Conservation (phyloP, 805 yeast genomes). For the Zygosaccharomyces lentus region DNA sequence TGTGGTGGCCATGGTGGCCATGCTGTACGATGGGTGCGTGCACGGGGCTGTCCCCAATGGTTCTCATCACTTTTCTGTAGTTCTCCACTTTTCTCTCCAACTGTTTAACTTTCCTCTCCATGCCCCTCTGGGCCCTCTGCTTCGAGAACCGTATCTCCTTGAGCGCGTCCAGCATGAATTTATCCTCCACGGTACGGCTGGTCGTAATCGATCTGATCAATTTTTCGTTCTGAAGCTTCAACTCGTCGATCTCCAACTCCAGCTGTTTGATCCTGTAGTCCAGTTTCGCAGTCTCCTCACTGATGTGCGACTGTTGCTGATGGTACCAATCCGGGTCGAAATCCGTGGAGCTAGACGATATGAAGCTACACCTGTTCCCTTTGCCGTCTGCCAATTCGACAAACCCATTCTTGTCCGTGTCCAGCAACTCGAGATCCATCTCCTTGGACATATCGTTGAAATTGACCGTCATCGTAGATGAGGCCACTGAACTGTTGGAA, state of each 20-base stretch:
- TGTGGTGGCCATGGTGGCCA: neutral
- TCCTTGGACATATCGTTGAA: slow-evolving; percentile 17
- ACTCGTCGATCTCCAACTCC: slow-evolving; percentile 33
- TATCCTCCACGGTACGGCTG: slow-evolving; percentile 27
- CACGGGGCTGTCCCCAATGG: slow-evolving; percentile 14
- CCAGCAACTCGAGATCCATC: slow-evolving; percentile 19
- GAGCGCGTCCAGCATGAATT: slow-evolving; percentile 21
- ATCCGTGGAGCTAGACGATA: slow-evolving; percentile 32
- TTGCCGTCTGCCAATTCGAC: slow-evolving; percentile 15
- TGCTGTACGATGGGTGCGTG: neutral
- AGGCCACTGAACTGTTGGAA: slow-evolving; percentile 10
- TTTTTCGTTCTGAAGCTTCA: slow-evolving; percentile 34
- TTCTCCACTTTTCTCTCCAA: slow-evolving; percentile 31
- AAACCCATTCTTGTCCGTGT: slow-evolving; percentile 23
- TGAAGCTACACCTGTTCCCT: slow-evolving; percentile 31
- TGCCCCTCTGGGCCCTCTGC: slow-evolving; percentile 14
- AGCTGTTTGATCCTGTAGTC: slow-evolving; percentile 33
- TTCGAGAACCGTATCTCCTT: slow-evolving; percentile 11
- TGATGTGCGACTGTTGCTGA: slow-evolving; percentile 11
- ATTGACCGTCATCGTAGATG: slow-evolving; percentile 14
- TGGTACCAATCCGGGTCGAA: slow-evolving; percentile 23
- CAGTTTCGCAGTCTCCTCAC: slow-evolving; percentile 19
- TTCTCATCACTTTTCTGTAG: slow-evolving; percentile 26
- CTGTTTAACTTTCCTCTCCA: slow-evolving; percentile 28
- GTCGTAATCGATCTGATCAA: slow-evolving; percentile 28